These are phyloP conservation scores for Cordyceps fumosorosea DNA, from an alignment of 2,329 filamentous ascomycete species.

Conservation along the genomic window DNA sequence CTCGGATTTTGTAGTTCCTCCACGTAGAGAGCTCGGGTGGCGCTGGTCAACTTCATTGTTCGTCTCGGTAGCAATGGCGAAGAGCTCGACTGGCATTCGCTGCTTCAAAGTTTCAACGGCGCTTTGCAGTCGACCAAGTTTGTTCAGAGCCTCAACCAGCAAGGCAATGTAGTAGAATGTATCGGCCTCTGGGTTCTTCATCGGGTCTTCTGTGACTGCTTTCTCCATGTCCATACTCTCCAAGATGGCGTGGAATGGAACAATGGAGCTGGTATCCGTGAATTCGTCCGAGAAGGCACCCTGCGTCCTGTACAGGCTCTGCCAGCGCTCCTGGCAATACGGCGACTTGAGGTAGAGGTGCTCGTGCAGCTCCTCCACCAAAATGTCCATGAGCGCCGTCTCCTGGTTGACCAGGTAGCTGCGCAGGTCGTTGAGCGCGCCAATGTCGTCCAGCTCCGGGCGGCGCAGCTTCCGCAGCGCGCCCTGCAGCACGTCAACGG, in stretches of 20 bases:
- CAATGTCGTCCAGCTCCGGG: slow-evolving; percentile 86
- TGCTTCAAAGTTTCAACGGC: slow-evolving; percentile 90
- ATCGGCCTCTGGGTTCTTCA: slow-evolving; percentile 89
- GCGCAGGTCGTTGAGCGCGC: slow-evolving; percentile 76
- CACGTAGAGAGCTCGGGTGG: slow-evolving; percentile 73
- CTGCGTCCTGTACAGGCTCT: slow-evolving; percentile 65
- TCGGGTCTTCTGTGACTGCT: slow-evolving; percentile 73
- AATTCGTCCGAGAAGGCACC: slow-evolving; percentile 45
- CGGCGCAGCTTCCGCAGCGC: slow-evolving; percentile 77
- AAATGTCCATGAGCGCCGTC: slow-evolving; percentile 80
- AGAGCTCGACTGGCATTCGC: slow-evolving; percentile 85
- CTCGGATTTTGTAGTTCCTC: slow-evolving; percentile 45
- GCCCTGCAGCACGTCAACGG: slow-evolving; percentile 86
- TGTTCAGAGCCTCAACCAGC: slow-evolving; percentile 83
- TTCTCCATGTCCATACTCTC: slow-evolving; percentile 55
- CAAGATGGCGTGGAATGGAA: slow-evolving; percentile 53
- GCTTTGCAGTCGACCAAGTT: slow-evolving; percentile 75
- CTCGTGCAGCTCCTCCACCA: slow-evolving; percentile 95
- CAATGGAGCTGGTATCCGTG: slow-evolving; percentile 37
- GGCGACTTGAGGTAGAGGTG: slow-evolving; percentile 96
- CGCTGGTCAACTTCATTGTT: slow-evolving; percentile 90
- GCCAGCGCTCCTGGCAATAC: slow-evolving; percentile 96
- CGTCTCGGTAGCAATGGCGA: slow-evolving; percentile 88
- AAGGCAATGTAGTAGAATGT: slow-evolving; percentile 90
- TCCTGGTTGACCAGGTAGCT: slow-evolving; percentile 92